Conservation (phyloP, 78 protist species). For the Dictyostelium citrinum region DNA sequence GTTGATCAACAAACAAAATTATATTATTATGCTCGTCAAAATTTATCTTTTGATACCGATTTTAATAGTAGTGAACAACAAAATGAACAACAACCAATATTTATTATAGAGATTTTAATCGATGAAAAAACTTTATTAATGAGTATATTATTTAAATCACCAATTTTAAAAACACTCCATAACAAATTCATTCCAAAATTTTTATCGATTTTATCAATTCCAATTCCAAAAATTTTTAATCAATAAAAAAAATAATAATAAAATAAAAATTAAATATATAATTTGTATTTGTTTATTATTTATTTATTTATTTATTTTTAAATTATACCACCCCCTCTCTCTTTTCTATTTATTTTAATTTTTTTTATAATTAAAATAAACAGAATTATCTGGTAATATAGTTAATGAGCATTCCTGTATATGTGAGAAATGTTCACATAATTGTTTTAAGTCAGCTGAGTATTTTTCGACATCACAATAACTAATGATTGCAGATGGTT, state of each 20-base stretch:
- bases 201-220: conserved; percentile 9
- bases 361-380: background rate
- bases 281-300: too few relatives aligned
- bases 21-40: conserved; percentile 45
- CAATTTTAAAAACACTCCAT: background rate
- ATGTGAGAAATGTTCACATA: background rate
- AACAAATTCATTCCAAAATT: conserved; percentile 41
- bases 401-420: background rate
- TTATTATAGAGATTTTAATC: conserved; percentile 28
- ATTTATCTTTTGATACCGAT: background rate
- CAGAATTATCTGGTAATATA: background rate
- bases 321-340: too few relatives aligned
- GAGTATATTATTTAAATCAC: conserved; percentile 50
- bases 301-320: too few relatives aligned
- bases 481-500: background rate
- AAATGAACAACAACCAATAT: conserved; percentile 1
- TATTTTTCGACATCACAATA: background rate
- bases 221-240: conserved; percentile 37
- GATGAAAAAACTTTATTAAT: conserved; percentile 22
- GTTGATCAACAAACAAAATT: conserved; percentile 26
- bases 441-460: background rate
- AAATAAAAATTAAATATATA: too few relatives aligned
- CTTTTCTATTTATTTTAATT: too few relatives aligned
- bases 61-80: background rate
- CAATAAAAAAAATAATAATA: background rate